These are phyloP conservation scores for Blastocladiella emersonii DNA, from an alignment of 371 early-diverging fungal genomes.

Conservation along the genomic window DNA sequence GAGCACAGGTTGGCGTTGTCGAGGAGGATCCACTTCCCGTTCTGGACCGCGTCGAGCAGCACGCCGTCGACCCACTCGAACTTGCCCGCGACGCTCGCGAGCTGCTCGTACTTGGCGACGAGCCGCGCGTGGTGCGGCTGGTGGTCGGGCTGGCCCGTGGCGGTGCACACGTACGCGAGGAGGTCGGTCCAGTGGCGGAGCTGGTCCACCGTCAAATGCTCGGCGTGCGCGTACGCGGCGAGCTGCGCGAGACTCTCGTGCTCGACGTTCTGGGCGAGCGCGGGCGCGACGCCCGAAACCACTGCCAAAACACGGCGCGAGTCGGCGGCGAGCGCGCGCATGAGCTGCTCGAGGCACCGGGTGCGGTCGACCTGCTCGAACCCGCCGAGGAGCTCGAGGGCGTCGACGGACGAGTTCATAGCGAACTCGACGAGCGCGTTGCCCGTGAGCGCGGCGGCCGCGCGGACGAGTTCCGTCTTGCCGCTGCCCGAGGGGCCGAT, in stretches of 20 bases:
- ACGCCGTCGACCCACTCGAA: constrained; percentile 98
- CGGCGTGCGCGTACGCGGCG: background rate
- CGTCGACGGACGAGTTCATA: constrained; percentile 88
- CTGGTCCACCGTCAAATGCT: background rate
- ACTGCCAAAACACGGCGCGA: no score
- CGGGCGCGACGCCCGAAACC: background rate
- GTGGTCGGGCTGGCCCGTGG: background rate
- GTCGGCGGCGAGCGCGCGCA: constrained; percentile 19
- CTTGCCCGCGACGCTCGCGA: constrained; percentile 1
- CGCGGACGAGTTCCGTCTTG: constrained; percentile 74
- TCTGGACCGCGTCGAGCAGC: constrained; percentile 77
- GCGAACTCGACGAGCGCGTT: constrained; percentile 74
- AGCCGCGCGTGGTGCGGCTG: background rate
- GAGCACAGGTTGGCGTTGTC: constrained; percentile 98
- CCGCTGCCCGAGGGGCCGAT: constrained; percentile 74
- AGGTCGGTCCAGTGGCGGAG: background rate
- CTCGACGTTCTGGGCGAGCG: no score
- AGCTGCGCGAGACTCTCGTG: background rate
- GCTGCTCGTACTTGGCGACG: background rate
- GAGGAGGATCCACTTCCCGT: constrained; percentile 73
- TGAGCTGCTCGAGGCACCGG: constrained; percentile 50
- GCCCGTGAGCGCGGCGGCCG: constrained; percentile 66
- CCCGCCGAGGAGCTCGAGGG: constrained; percentile 89
- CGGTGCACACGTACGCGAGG: background rate
- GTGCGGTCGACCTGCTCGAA: constrained; percentile 89